Percentiles rank a stretch among this genome's conserved stretches.
Conservation (phyloP, 345 rosid genomes). For the Salix koriyanagi region DNA sequence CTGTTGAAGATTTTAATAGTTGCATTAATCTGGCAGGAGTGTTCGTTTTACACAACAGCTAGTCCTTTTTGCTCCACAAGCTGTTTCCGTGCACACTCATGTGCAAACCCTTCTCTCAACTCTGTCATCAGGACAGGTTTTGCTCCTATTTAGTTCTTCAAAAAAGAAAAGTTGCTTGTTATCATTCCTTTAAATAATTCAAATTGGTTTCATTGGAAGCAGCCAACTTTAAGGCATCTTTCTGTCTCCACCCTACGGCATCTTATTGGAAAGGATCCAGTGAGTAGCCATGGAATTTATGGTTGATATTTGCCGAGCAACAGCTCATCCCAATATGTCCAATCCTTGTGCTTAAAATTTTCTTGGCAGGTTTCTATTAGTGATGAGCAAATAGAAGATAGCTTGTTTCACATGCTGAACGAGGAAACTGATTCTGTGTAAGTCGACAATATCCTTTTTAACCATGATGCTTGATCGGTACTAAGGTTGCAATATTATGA, state of each 20-base stretch:
- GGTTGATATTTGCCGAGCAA: neutral
- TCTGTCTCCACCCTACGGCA: constrained; percentile 85
- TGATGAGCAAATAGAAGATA: constrained; percentile 82
- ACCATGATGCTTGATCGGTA: neutral
- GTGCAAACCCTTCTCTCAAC: too few species aligned
- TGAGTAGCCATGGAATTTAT: constrained; percentile 28
- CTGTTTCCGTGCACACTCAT: too few species aligned
- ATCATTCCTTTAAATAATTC: neutral
- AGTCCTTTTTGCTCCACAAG: too few species aligned
- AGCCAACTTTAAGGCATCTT: constrained; percentile 87
- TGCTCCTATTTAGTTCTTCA: too few species aligned
- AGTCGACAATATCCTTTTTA: constrained; percentile 28
- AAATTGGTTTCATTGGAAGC: constrained; percentile 34
- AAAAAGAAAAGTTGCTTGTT: neutral
- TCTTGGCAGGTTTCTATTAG: constrained; percentile 64
- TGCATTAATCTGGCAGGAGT: too few species aligned
- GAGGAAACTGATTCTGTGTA: constrained; percentile 98
- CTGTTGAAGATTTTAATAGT: neutral
- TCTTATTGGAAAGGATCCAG: constrained; percentile 91
- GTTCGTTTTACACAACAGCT: too few species aligned
- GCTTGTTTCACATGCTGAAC: constrained; percentile 77
- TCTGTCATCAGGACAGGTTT: too few species aligned
- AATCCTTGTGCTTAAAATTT: constrained; percentile 26
- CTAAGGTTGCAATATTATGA: neutral
- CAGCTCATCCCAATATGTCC: neutral